Conservation (phyloP, 352 stramenopile species). For the Globisporangium alternatum region DNA sequence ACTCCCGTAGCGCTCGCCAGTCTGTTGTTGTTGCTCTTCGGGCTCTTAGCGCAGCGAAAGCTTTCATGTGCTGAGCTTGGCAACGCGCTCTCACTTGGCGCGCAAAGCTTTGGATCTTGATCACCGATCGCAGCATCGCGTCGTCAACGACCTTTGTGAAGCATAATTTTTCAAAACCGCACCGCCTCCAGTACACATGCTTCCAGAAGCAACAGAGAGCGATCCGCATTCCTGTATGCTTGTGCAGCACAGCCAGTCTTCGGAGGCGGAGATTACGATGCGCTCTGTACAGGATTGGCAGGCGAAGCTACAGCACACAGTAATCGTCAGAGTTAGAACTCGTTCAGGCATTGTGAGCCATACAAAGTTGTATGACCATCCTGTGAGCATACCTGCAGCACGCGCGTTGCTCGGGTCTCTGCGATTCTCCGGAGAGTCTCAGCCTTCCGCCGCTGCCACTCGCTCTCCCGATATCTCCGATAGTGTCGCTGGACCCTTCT, state of each 20-base stretch:
- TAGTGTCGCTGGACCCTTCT: constrained; percentile 9
- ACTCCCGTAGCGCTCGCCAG: constrained; percentile 14
- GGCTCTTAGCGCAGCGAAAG: neutral
- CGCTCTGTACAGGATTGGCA: constrained; percentile 11
- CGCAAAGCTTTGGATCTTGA: constrained; percentile 28
- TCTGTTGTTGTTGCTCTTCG: constrained; percentile 2
- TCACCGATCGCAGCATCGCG: constrained; percentile 6
- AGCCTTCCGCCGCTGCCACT: neutral
- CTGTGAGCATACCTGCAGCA: constrained; percentile 10
- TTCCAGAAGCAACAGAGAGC: constrained; percentile 40
- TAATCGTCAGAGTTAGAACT: neutral
- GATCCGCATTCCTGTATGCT: constrained; percentile 25
- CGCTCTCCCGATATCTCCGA: neutral
- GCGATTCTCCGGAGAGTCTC: constrained; percentile 6
- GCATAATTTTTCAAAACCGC: constrained; percentile 21
- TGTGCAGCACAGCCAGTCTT: constrained; percentile 11
- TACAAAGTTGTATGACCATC: neutral
- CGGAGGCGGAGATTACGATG: constrained; percentile 3
- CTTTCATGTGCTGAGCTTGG: constrained; percentile 8
- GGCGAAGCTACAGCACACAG: constrained; percentile 9
- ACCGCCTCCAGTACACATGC: constrained; percentile 28
- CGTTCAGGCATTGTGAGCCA: neutral
- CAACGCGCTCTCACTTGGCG: constrained; percentile 11
- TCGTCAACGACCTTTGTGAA: constrained; percentile 15
- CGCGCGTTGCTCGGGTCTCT: neutral